These are phyloP conservation scores for Suhomyces canberraensis DNA, from an alignment of 805 yeast genomes.

Conservation along the genomic window DNA sequence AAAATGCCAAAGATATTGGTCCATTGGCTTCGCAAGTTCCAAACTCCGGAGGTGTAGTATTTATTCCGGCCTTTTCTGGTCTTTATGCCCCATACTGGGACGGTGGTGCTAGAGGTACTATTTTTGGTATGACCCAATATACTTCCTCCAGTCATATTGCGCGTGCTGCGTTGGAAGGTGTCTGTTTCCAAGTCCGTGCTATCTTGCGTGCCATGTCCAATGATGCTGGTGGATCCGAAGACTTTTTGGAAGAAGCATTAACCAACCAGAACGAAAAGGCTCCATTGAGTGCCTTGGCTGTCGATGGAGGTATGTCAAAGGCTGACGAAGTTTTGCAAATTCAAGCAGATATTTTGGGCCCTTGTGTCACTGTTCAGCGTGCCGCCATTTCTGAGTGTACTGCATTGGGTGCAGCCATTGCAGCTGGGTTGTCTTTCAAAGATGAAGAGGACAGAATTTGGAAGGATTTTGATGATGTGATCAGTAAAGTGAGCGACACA, in stretches of 20 bases:
- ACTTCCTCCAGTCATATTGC: slow-evolving; percentile 91
- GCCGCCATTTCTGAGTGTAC: slow-evolving; percentile 87
- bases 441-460: slow-evolving; percentile 58
- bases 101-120: slow-evolving; percentile 86
- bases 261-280: slow-evolving; percentile 41
- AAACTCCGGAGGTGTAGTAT: slow-evolving; percentile 86
- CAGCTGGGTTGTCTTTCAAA: slow-evolving; percentile 72
- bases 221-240: slow-evolving; percentile 66
- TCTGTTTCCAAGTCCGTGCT: slow-evolving; percentile 89
- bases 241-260: slow-evolving; percentile 54
- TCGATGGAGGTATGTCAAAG: slow-evolving; percentile 94
- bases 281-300: slow-evolving; percentile 59
- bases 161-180: slow-evolving; percentile 93
- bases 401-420: slow-evolving; percentile 94
- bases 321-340: slow-evolving; percentile 91
- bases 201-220: slow-evolving; percentile 85
- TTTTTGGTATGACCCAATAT: slow-evolving; percentile 88
- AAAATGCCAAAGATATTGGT: slow-evolving; percentile 81
- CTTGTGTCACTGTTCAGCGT: slow-evolving; percentile 75
- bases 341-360: slow-evolving; percentile 89
- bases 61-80: slow-evolving; percentile 94
- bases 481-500: slow-evolving; percentile 33
- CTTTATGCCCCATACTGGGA: slow-evolving; percentile 97
- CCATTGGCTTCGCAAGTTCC: slow-evolving; percentile 81
- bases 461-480: slow-evolving; percentile 71